Evolutionary conservation across 2,329 filamentous ascomycete genomes (phyloP), one percentile per base, ranked within the genome.

Genomic region (Raffaelea arxii): DNA sequence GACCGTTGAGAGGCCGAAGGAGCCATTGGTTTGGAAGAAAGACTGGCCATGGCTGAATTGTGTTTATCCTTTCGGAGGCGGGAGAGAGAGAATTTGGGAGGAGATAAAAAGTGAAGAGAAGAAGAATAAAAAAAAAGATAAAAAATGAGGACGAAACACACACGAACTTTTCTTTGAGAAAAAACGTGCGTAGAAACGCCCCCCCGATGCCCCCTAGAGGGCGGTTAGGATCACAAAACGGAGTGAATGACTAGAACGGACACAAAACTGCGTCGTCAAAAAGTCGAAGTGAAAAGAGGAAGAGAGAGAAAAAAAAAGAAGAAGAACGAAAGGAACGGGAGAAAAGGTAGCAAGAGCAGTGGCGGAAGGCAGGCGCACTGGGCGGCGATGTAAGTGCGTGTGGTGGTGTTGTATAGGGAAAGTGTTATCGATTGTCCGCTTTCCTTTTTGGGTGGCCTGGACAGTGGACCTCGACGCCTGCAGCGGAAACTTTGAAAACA

Each of bases 1-100:
- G 71, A 75, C 43, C 66, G 68, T 52, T 66, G 61, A 46, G 71
- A 71, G 43, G 65, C 59, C 25, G 65, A 61, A 24, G 64, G 59
- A 51, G 66, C 64, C 53, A 56, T 59, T 46, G 56, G 53, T 16
- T 58, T 55, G 3, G 58, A 54, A 41, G 54, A 44, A 22, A 44
- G 53, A 56, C 52, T 60, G 49, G 62, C 53, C 61, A 65, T 64
- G 53, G 46, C 46, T 43, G 39, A 36, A 18, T 19, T 16, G 25
- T 18, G n/a, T 14, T 16, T 25, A n/a, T 41, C 23, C n/a, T 23
- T 41, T 23, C n/a, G 16, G 40, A 4, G 22, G 25, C 38, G 9
- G 12, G 14, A 21, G 23, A 10, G 39, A 16, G 41, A 23, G 11
- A 11, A 16, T 14, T n/a, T 6, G 22, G 25, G 44, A 6, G 12